Evolutionary conservation across 768 basidiomycete species (phyloP).

Genomic region (Kwoniella botswanensis): DNA sequence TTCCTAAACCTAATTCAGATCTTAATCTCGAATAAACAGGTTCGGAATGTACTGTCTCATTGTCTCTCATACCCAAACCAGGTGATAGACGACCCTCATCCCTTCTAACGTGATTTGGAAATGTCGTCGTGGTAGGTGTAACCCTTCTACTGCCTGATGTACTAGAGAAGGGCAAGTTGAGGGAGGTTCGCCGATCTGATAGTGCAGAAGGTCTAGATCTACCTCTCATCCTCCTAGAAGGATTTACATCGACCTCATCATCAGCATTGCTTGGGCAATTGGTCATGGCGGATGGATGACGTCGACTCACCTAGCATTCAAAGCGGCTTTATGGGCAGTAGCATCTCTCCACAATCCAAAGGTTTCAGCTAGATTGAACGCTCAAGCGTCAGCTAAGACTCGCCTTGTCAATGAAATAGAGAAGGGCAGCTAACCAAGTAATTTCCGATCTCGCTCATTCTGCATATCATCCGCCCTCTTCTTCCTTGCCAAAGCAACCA

Average conservation of each 20-base stretch:
- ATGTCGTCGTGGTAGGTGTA: conserved; percentile 11
- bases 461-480: conserved; percentile 10
- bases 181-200: conserved; percentile 6
- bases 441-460: conserved; percentile 8
- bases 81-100: background rate
- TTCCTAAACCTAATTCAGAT: conserved; percentile 28
- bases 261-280: no score
- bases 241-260: no score
- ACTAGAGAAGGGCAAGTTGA: background rate
- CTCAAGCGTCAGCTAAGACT: conserved; percentile 10
- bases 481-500: conserved; percentile 12
- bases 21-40: conserved; percentile 43
- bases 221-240: conserved; percentile 19
- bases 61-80: conserved; percentile 3
- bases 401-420: background rate
- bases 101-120: background rate
- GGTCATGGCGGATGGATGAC: background rate
- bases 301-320: conserved; percentile 21
- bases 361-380: conserved; percentile 17
- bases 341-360: conserved; percentile 33
- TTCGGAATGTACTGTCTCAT: conserved; percentile 35
- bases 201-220: conserved; percentile 17
- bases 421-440: conserved; percentile 18
- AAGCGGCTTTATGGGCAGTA: conserved; percentile 12
- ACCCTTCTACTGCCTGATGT: conserved; percentile 1